A percentile compares a stretch with the other conserved stretches of the same genome.
Evolutionary conservation across 1,139 yeast genomes (phyloP).

Genomic region (Candida sp.): DNA sequence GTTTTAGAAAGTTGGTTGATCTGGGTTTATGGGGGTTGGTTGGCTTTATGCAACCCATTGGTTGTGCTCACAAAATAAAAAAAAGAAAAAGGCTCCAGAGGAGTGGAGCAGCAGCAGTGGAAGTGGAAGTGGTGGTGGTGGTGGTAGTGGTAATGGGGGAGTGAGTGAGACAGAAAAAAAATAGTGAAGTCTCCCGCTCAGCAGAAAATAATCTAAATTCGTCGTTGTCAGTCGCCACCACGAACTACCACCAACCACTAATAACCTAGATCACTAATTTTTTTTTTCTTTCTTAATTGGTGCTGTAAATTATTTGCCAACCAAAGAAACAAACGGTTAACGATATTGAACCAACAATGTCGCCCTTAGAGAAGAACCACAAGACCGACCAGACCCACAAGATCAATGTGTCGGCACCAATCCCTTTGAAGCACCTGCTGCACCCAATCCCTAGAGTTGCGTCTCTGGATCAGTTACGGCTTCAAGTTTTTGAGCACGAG

Average conservation of each 20-base stretch:
- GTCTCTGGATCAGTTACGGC: slow-evolving; percentile 17
- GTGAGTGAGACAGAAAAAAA: neutral
- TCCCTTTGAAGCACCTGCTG: slow-evolving; percentile 19
- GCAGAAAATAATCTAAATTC: neutral
- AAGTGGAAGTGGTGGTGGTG: too few species aligned
- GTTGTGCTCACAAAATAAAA: neutral
- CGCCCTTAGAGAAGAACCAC: slow-evolving; percentile 4
- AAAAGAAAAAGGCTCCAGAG: neutral
- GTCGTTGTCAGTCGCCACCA: slow-evolving; percentile 1
- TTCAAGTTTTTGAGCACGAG: slow-evolving; percentile 7
- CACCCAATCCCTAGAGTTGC: slow-evolving; percentile 13
- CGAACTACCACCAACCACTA: neutral
- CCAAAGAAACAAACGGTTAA: neutral
- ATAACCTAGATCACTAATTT: neutral
- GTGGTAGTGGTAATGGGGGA: neutral
- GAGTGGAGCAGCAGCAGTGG: too few species aligned
- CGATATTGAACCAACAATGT: slow-evolving; percentile 1
- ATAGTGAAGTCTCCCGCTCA: neutral
- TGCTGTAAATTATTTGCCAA: neutral
- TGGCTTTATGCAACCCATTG: too few species aligned
- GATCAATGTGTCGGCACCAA: slow-evolving; percentile 21
- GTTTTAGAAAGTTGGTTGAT: neutral
- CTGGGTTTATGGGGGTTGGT: neutral
- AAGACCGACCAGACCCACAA: slow-evolving; percentile 5
- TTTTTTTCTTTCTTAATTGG: neutral